Conservation (phyloP, 1,284 basidiomycete genomes). For the Takashimella koratensis region DNA sequence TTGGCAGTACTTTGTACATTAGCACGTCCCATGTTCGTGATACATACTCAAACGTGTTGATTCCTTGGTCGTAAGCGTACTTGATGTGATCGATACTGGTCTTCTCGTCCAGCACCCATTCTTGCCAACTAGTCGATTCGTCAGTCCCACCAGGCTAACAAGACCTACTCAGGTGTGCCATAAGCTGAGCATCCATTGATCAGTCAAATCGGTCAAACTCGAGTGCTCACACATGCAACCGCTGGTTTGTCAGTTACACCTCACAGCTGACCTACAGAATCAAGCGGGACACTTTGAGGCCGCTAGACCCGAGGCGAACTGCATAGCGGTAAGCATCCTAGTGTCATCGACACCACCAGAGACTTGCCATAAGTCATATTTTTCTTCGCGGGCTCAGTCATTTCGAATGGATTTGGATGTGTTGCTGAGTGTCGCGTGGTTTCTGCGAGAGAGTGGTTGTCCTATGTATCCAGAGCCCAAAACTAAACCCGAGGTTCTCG, state of each 20-base stretch:
- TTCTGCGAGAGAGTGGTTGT: too few species aligned
- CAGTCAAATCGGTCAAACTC: background rate
- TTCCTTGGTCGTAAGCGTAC: conserved; percentile 37
- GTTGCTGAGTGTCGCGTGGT: background rate
- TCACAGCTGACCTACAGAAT: conserved; percentile 29
- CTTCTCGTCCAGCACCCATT: conserved; percentile 42
- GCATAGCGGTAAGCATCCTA: background rate
- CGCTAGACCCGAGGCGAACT: conserved; percentile 38
- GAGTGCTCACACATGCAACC: conserved; percentile 32
- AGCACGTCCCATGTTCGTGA: too few species aligned
- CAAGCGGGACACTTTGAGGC: conserved; percentile 40
- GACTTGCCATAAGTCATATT: conserved; percentile 13
- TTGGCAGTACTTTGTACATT: conserved; percentile 60
- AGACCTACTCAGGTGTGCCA: too few species aligned
- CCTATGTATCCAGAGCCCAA: too few species aligned
- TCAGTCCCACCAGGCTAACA: too few species aligned
- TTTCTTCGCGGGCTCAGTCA: background rate
- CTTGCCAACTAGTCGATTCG: conserved; percentile 20
- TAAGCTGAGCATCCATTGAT: conserved; percentile 19
- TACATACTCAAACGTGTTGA: conserved; percentile 41
- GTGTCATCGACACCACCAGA: background rate
- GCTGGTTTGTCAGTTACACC: conserved; percentile 10
- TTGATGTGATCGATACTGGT: conserved; percentile 37
- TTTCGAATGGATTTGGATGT: too few species aligned
- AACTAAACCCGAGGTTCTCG: too few species aligned